Conservation (phyloP, 306 rosid genomes). For the Castanea sativa region DNA sequence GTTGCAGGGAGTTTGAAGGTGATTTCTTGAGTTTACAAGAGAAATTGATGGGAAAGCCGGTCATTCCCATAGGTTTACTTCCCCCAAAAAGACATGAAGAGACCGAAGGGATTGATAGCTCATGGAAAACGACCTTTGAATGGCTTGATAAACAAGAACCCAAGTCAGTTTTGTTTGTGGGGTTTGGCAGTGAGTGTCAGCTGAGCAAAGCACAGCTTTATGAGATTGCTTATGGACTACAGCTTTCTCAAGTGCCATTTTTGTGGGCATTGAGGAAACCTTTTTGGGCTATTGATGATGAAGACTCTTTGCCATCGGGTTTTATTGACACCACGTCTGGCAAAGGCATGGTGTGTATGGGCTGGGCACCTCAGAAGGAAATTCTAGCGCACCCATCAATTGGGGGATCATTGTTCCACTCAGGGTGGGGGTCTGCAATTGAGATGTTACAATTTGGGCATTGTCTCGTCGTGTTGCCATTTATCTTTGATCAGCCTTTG, state of each 20-base stretch:
- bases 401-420: too few species aligned
- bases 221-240: conserved; percentile 45
- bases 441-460: too few species aligned
- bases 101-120: neutral
- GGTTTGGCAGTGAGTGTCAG: too few species aligned
- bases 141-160: conserved; percentile 43
- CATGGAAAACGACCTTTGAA: conserved; percentile 14
- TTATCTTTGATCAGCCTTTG: conserved; percentile 25
- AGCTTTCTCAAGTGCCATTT: conserved; percentile 18
- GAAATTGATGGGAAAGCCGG: conserved; percentile 23
- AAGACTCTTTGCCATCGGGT: conserved; percentile 23
- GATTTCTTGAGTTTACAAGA: conserved; percentile 19
- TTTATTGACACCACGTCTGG: conserved; percentile 25
- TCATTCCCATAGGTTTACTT: conserved; percentile 35
- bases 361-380: conserved; percentile 43
- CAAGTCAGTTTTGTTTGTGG: conserved; percentile 15
- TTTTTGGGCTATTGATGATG: conserved; percentile 21
- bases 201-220: conserved; percentile 25
- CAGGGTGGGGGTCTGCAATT: too few species aligned
- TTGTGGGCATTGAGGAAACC: conserved; percentile 36
- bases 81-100: neutral
- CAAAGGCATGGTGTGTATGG: conserved; percentile 26
- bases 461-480: too few species aligned
- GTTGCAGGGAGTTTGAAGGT: conserved; percentile 19
- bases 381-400: conserved; percentile 26